Evolutionary conservation across 1,139 yeast genomes (phyloP), one percentile per base, ranked within the genome.

Genomic region (Diutina ranongensis): DNA sequence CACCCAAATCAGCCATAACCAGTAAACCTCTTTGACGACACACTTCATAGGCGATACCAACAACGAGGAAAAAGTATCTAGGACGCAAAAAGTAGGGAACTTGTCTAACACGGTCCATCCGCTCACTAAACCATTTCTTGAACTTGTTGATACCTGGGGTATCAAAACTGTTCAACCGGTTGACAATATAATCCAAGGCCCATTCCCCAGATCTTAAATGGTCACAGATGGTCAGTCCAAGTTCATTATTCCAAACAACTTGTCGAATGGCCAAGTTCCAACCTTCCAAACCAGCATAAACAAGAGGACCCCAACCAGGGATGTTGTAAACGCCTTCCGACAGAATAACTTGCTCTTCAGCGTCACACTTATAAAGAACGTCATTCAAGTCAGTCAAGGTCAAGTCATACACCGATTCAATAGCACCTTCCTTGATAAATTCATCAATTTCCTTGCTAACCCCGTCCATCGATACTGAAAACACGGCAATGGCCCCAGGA

Each of bases 251-350:
- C 61, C 74, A 69, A 34, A 87, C 78, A 9, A 88, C 75, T 27
- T 69, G 64, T 49, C 76, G 72, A 51, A 89, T 63, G 0, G 81
- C 81, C 0, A 87, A 71, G 45, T 80, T 76, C 95, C 96, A 92
- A 3, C 98, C 98, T 63, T 86, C 94, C 27, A 92, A 66, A 12
- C 98, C 98, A 41, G 95, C 89, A 61, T 87, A 92, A 0, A 80
- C 82, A 45, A 89, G 67, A 15, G 67, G 64, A 0, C 97, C 97
- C 60, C 74, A 67, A 33, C 72, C 68, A 0, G 97, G 97, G 45
- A 92, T 71, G 46, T 64, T 60, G 61, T 92, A 92, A 0, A 76
- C 76, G 4, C 96, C 95, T 46, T 72, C 82, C 21, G 63, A 71
- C 54, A 92, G 79, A 13, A 78, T 75, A 58, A 88, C 97, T 20